Evolutionary conservation across 2,329 filamentous ascomycete species (phyloP), one percentile per base, ranked within the genome.

Genomic region (Rugonectria rugulosa): DNA sequence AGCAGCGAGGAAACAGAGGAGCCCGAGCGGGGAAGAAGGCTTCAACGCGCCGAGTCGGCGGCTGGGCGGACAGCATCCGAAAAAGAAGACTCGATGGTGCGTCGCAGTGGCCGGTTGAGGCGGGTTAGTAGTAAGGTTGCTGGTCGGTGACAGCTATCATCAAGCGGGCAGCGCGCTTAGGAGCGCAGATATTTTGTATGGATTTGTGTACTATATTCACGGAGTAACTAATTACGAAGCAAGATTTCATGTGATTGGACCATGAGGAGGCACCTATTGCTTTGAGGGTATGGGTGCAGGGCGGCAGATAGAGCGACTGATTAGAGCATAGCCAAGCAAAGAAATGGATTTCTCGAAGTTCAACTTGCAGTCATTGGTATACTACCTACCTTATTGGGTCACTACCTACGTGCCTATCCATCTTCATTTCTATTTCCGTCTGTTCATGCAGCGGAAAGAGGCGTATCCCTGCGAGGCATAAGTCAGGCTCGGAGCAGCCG

Each of bases 51-150:
- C 2, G 54, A 52, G 7, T 15, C 43, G 12, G 41, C 51, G 11
- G 51, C 48, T 19, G 57, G 56, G 62, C 46, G 38, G 42, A 42
- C 41, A 6, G 15, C 43, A 45, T 43, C 40, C 6, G 45, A 36
- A 32, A 62, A 64, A 19, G 61, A 67, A 34, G 68, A 72, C 20
- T 59, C 53, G 3, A 51, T 55, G 10, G 54, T 70, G 21, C 67
- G 75, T 23, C 66, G 75, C 43, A 77, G 74, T 29, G 72, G 73
- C 31, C 66, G 75, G 34, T 56, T 68, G 26, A 67, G 73, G 40
- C 69, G 69, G 47, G 64, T 70, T 20, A 76, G 73, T 63, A 71
- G 69, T 56, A 69, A 53, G 50, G 45, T 74, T n/a, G 50, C 59
- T 23, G 64, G 63, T n/a, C 27, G 56, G 31, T 67, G 53, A 68